These are phyloP conservation scores for Pulveroboletus ravenelii DNA, from an alignment of 768 basidiomycete species.

Conservation along the genomic window DNA sequence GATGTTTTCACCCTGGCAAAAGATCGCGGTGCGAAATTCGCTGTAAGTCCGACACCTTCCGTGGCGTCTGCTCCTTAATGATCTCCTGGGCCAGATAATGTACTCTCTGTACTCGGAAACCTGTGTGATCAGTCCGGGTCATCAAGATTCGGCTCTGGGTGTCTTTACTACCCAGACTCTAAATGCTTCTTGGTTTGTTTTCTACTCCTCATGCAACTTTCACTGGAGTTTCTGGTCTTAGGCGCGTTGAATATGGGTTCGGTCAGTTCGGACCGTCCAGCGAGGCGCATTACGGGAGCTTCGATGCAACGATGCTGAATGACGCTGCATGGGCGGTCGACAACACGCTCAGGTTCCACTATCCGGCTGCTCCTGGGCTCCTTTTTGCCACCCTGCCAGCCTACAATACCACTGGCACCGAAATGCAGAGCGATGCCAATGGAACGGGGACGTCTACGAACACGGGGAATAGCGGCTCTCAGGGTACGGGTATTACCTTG, in stretches of 20 bases:
- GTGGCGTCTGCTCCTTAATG: not conserved
- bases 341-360: conserved; percentile 37
- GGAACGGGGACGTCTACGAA: conserved; percentile 12
- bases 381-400: conserved; percentile 67
- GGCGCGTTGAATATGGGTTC: conserved; percentile 57
- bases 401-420: conserved; percentile 50
- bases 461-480: conserved; percentile 8
- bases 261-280: conserved; percentile 52
- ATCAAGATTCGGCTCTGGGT: conserved; percentile 65
- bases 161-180: conserved; percentile 70
- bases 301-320: conserved; percentile 63
- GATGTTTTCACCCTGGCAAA: conserved; percentile 84
- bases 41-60: conserved; percentile 42
- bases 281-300: conserved; percentile 47
- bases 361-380: conserved; percentile 50
- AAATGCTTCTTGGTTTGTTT: conserved; percentile 50
- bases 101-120: conserved; percentile 70
- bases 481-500: conserved; percentile 75
- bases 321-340: conserved; percentile 40
- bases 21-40: conserved; percentile 74
- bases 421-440: conserved; percentile 16
- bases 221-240: conserved; percentile 13
- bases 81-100: conserved; percentile 48
- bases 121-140: conserved; percentile 72
- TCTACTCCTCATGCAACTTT: not conserved